Base-by-base conservation (phyloP, 495 filamentous ascomycete species). In the Penicillium alfredii region DNA sequence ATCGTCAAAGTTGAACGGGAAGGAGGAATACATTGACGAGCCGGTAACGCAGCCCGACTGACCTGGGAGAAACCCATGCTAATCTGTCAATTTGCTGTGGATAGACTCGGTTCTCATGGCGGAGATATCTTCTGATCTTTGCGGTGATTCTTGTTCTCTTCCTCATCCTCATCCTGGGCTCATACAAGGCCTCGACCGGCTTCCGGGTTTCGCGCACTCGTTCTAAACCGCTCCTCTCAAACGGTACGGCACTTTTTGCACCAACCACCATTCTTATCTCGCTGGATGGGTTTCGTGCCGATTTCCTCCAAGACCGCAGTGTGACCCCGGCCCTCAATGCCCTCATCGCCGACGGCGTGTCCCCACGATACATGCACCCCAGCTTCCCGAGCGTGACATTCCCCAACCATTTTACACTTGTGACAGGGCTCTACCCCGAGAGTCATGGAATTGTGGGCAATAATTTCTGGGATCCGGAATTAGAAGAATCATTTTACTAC, bases 371-470 rank as follows among this genome's bases (percentile, higher is more conserved):
- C 55, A 94, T 99, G 86, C 71, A 73, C 6, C 93, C 92, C 0
- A 86, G 84, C 42, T 99, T 99, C 52, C 92, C 92, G 1, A 90
- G 85, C 36, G 87, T 99, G 14, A 99, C 92, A 2, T 99, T 99
- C 53, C 92, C 92, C 24, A 99, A 99, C 55, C 92, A 99, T 53
- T 95, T 87, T 63, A 97, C 92, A 0, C 70, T 99, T 20, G 87
- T 84, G 3, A 97, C 92, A 0, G 92, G 92, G 0, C 60, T 99
- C 14, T 85, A 95, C 55, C 92, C 92, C 0, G 92, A 97, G 53
- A 81, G 78, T 31, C 92, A 99, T 59, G 92, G 92, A 1, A 70
- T 99, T 4, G 89, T 99, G 0, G 87, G 86, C 1, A 99, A 99
- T 45, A 84, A 76, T 0, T 99, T 99, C 52, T 97, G 81, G 80